Evolutionary conservation across 352 stramenopile species (phyloP), one percentile per base, ranked within the genome.

Genomic region (Globisporangium lucens): DNA sequence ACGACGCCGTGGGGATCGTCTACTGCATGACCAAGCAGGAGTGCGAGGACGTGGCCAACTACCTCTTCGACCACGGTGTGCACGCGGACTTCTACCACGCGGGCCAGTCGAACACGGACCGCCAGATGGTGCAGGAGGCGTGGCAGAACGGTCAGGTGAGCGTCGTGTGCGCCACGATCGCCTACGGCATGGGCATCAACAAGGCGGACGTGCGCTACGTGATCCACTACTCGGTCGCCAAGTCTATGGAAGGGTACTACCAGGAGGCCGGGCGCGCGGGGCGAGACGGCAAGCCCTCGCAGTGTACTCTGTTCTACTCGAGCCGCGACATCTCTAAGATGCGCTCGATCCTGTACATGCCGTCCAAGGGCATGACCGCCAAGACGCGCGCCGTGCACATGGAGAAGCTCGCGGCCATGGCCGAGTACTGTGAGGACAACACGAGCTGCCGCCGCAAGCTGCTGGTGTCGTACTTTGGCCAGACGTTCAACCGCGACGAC

Each of bases 171-270:
- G 94, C 94, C 6, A 98, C 94, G 7, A 98, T 99, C 73, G 94
- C 94, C 13, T 99, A 98, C 73, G 96, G 96, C 38, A 91, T 99
- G 76, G 95, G 95, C 38, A 98, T 98, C 73, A 97, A 98, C 79
- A 98, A 98, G 71, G 84, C 92, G 30, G 87, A 98, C 69, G 92
- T 98, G 65, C 90, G 91, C 20, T 98, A 94, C 62, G 93, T 98
- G 24, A 85, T 98, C 65, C 93, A 98, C 79, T 97, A 97, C 67
- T 93, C 86, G 35, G 75, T 97, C 58, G 86, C 88, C 69, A 94
- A 94, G 76, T 98, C 89, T 57, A 86, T 99, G 49, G 98, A 99
- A 78, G 96, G 91, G 7, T 99, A 99, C 78, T 99, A 98, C 79
- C 97, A 99, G 76, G 97, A 99, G 77, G 94, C 90, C 4, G 98